These are phyloP conservation scores for Fusarium sororula DNA, from an alignment of 2,329 filamentous ascomycete genomes.

Conservation along the genomic window DNA sequence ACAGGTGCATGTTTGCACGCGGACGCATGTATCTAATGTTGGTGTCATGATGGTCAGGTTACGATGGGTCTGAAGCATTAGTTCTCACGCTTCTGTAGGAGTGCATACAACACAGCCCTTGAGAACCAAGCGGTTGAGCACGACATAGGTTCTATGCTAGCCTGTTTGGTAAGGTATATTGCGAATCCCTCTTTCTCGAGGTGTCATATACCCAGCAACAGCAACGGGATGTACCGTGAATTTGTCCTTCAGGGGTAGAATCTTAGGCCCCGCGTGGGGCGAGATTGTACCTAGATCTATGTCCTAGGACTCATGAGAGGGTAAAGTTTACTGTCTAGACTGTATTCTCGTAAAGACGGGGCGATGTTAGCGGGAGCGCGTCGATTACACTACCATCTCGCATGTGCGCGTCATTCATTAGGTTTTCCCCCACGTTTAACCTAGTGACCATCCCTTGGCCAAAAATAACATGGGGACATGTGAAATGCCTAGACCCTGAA, in stretches of 20 bases:
- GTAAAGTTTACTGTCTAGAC: not conserved
- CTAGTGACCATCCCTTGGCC: not conserved
- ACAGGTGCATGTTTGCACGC: not conserved
- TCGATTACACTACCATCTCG: constrained; percentile 33
- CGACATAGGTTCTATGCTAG: constrained; percentile 2
- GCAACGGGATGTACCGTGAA: not conserved
- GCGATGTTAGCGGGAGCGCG: not conserved
- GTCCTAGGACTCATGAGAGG: not conserved
- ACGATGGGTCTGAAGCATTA: not conserved
- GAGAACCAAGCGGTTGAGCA: not conserved
- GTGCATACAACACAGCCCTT: not conserved
- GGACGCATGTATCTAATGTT: not conserved
- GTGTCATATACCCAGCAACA: constrained; percentile 28
- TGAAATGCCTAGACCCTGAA: constrained; percentile 1
- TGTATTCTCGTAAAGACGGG: constrained; percentile 26
- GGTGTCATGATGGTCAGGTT: constrained; percentile 23
- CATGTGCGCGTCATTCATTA: constrained; percentile 37
- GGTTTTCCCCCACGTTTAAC: constrained; percentile 1
- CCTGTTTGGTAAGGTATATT: constrained; percentile 3
- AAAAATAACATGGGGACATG: not conserved
- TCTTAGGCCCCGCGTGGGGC: constrained; percentile 10
- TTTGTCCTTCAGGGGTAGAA: not conserved
- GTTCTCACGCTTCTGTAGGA: not conserved
- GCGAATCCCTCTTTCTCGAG: constrained; percentile 17
- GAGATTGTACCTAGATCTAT: constrained; percentile 30